Evolutionary conservation across 2,329 filamentous ascomycete species (phyloP), one percentile per base, ranked within the genome.

Genomic region (Botryosphaeria agaves): DNA sequence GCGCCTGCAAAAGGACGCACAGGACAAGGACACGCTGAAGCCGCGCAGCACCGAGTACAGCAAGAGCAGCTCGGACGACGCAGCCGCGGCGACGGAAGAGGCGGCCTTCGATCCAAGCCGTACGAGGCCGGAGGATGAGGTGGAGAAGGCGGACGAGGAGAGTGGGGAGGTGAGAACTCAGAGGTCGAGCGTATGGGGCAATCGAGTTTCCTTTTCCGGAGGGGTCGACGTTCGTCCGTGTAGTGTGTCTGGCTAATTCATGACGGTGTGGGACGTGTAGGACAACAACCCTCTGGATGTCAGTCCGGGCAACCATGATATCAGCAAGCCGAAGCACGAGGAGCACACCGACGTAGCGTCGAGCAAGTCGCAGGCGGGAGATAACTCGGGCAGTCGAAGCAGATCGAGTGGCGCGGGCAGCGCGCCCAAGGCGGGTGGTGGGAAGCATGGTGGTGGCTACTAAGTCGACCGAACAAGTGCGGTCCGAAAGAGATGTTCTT

Each of bases 41-140:
- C 72, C 77, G 0, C 61, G 69, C 19, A 54, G 66, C 2, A 70
- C 65, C 32, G 80, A 91, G 47, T 70, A 75, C 52, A 69, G 70
- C 34, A 71, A 76, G 46, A 72, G 70, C 29, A 77, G 71, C 3
- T 69, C 69, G 0, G 80, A 73, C 39, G 57, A 73, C 26, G 55
- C 57, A 8, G 64, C 73, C 0, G 61, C 65, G 0, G 57, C 63
- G 18, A 57, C 66, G 33, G 48, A 58, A 3, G 61, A 73, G 25
- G 65, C 73, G 0, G 76, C 83, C 1, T 91, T 80, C 52, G 65
- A 82, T 46, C 70, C 73, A 0, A 53, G 61, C 32, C 69, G 69
- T 48, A 85, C 78, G 16, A 56, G 62, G 14, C 82, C 82, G 0
- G 74, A 83, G 46, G 45, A 53, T 14, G 68, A 72, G 52, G 66